phyloP scores from a whole-genome alignment of 352 stramenopile species.

The Ophiocytium majus region DNA sequence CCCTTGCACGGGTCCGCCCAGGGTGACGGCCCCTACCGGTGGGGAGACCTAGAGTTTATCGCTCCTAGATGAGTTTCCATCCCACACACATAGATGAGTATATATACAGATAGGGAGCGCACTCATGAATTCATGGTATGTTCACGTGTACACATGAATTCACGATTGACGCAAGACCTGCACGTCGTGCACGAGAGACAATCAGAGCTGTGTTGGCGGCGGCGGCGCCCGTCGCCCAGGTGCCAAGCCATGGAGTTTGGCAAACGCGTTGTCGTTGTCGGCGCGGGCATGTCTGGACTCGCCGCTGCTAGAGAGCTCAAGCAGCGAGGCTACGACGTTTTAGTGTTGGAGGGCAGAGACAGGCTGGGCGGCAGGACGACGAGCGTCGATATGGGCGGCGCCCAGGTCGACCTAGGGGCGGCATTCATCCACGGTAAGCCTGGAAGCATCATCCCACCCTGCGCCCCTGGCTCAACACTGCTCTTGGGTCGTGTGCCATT shows the following conservation, averaged over 20 bases:
- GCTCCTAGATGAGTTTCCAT: no score
- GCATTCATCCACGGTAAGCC: conserved; percentile 26
- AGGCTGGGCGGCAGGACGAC: conserved; percentile 64
- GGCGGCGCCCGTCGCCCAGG: neutral
- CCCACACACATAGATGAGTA: no score
- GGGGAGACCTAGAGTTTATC: no score
- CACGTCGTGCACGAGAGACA: neutral
- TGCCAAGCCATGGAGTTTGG: no score
- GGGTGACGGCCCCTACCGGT: no score
- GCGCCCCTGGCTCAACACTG: no score
- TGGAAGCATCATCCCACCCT: neutral
- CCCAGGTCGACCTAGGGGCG: conserved; percentile 46
- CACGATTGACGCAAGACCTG: no score
- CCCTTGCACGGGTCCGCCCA: no score
- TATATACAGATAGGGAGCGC: no score
- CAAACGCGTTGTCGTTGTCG: conserved; percentile 69
- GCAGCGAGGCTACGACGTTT: conserved; percentile 68
- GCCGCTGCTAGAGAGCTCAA: conserved; percentile 68
- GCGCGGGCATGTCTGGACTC: conserved; percentile 69
- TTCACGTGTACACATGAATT: no score
- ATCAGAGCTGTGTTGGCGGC: neutral
- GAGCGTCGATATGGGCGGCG: conserved; percentile 64
- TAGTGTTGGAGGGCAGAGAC: conserved; percentile 67
- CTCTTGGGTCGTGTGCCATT: no score
- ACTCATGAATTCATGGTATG: no score